These are phyloP conservation scores for Apiosordaria backusii DNA, from an alignment of 495 filamentous ascomycete genomes.

Conservation along the genomic window DNA sequence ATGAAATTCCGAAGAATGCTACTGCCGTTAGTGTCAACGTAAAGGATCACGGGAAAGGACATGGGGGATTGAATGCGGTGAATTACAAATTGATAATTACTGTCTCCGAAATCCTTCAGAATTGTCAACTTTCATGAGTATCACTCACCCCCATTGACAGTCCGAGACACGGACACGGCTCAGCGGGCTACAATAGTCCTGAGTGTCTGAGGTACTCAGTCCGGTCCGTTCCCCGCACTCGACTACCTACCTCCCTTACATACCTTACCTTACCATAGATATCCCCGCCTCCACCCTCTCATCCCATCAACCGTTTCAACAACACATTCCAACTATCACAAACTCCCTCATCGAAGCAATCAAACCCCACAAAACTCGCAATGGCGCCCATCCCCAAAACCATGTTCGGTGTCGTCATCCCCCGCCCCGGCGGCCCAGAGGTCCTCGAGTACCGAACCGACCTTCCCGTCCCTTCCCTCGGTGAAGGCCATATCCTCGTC, in stretches of 20 bases:
- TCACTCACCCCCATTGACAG: not conserved
- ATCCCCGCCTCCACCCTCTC: not conserved
- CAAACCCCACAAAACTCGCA: not conserved
- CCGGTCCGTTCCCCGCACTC: not conserved
- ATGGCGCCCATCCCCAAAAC: constrained; percentile 48
- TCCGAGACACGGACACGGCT: not conserved
- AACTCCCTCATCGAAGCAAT: not conserved
- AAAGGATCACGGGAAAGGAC: not conserved
- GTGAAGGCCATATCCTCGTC: constrained; percentile 72
- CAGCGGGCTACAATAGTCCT: not conserved
- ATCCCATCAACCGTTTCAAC: not conserved
- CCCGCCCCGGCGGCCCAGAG: constrained; percentile 72
- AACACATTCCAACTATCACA: not conserved
- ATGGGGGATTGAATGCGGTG: not conserved
- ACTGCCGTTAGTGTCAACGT: not conserved
- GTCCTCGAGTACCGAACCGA: constrained; percentile 73
- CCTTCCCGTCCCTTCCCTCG: constrained; percentile 68
- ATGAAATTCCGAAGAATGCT: not conserved
- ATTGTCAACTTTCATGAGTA: not conserved
- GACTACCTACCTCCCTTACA: not conserved
- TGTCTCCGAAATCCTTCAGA: not conserved
- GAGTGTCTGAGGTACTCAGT: not conserved
- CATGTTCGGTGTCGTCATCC: constrained; percentile 74
- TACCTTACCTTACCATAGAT: no score
- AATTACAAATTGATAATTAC: not conserved